A percentile compares a stretch with the other conserved stretches of the same genome.
phyloP scores from a whole-genome alignment of 2,329 filamentous ascomycete species.

The Pestalotiopsis sp. region DNA sequence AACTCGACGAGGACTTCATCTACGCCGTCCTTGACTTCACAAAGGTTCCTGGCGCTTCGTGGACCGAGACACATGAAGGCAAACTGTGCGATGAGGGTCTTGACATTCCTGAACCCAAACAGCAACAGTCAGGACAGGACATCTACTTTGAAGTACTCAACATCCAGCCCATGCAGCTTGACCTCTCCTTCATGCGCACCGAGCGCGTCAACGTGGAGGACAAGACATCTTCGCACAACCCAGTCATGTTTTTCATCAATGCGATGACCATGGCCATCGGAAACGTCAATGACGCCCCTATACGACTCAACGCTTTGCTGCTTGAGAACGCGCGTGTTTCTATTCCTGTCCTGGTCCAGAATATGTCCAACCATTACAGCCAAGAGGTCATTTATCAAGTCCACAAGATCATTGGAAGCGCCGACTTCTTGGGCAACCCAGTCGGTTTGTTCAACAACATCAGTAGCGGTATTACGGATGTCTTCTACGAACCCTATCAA shows the following conservation, averaged over 20 bases:
- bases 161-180: constrained; percentile 96
- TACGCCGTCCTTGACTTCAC: constrained; percentile 94
- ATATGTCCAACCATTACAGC: constrained; percentile 92
- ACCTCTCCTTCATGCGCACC: constrained; percentile 95
- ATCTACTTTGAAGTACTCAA: constrained; percentile 98
- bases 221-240: constrained; percentile 86
- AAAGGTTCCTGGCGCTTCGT: constrained; percentile 87
- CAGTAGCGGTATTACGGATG: constrained; percentile 93
- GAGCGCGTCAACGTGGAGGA: constrained; percentile 96
- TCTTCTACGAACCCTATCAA: constrained; percentile 99
- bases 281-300: constrained; percentile 96
- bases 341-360: constrained; percentile 78
- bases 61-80: constrained; percentile 77
- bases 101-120: constrained; percentile 88
- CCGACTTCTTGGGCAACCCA: constrained; percentile 96
- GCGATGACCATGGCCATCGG: constrained; percentile 99
- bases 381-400: constrained; percentile 96
- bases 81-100: constrained; percentile 87
- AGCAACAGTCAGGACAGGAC: constrained; percentile 83
- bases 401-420: constrained; percentile 95
- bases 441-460: constrained; percentile 98
- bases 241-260: constrained; percentile 98
- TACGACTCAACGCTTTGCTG: constrained; percentile 90
- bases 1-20: constrained; percentile 97
- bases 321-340: constrained; percentile 95